A percentile compares a stretch with the other conserved stretches of the same genome.
phyloP scores from a whole-genome alignment of 1,284 basidiomycete genomes.

The Ceratobasidium sp. region DNA sequence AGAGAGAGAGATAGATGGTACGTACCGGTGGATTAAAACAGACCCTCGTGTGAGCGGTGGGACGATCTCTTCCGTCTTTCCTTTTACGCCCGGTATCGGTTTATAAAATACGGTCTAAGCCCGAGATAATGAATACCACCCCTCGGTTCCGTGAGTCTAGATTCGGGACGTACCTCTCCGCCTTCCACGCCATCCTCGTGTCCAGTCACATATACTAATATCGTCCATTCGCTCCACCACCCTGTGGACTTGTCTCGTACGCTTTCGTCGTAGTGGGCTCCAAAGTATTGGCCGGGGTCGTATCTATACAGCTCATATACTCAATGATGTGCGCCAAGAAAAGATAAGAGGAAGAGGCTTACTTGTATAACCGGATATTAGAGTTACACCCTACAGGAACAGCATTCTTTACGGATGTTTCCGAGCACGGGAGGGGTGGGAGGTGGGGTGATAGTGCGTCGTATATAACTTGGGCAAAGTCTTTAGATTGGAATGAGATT shows the following conservation, averaged over 20 bases:
- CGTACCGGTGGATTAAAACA: slow-evolving; percentile 79
- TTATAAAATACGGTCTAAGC: slow-evolving; percentile 79
- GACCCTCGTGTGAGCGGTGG: slow-evolving; percentile 75
- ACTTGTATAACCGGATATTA: slow-evolving; percentile 76
- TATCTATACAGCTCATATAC: slow-evolving; percentile 73
- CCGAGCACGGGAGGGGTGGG: slow-evolving; percentile 68
- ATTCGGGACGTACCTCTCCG: slow-evolving; percentile 68
- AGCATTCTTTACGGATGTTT: slow-evolving; percentile 34
- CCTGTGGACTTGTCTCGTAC: slow-evolving; percentile 61
- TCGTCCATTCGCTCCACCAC: slow-evolving; percentile 77
- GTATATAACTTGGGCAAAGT: slow-evolving; percentile 73
- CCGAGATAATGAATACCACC: background rate
- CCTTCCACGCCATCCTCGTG: slow-evolving; percentile 79
- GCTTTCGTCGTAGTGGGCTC: slow-evolving; percentile 82
- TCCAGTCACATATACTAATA: slow-evolving; percentile 83
- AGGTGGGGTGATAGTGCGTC: slow-evolving; percentile 71
- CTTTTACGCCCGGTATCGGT: slow-evolving; percentile 60
- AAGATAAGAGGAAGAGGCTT: slow-evolving; percentile 62
- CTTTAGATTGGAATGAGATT: slow-evolving; percentile 70
- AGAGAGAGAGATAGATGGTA: background rate
- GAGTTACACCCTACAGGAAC: slow-evolving; percentile 67
- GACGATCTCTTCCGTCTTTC: slow-evolving; percentile 67
- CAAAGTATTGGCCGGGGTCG: slow-evolving; percentile 74
- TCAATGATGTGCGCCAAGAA: slow-evolving; percentile 51
- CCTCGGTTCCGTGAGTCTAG: background rate